Conservation (phyloP, 2,329 filamentous ascomycete genomes). For the Ustulina deusta region DNA sequence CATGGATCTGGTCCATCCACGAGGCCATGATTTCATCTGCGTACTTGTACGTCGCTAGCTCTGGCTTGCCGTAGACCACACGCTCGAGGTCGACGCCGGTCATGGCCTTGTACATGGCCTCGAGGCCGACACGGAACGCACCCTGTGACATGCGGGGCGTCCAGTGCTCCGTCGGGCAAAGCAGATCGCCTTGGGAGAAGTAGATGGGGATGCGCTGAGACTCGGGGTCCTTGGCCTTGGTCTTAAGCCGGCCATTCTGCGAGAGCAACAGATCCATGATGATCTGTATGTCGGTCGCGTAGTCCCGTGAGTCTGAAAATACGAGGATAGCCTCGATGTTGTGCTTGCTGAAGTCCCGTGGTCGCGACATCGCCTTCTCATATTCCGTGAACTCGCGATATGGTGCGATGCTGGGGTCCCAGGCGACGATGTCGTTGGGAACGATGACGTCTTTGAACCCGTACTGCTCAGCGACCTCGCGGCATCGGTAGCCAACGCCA, state of each 20-base stretch:
- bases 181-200: slow-evolving; percentile 63
- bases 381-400: slow-evolving; percentile 76
- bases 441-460: slow-evolving; percentile 80
- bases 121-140: slow-evolving; percentile 79
- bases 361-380: slow-evolving; percentile 74
- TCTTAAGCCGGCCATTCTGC: slow-evolving; percentile 74
- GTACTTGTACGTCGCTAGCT: slow-evolving; percentile 81
- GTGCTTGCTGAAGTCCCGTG: slow-evolving; percentile 77
- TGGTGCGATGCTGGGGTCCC: slow-evolving; percentile 75
- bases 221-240: slow-evolving; percentile 73
- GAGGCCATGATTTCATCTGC: slow-evolving; percentile 77
- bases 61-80: slow-evolving; percentile 81
- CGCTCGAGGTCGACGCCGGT: slow-evolving; percentile 79
- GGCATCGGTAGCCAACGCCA: slow-evolving; percentile 80
- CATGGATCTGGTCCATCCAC: slow-evolving; percentile 83
- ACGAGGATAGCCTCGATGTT: slow-evolving; percentile 81
- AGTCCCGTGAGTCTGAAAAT: slow-evolving; percentile 80
- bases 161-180: slow-evolving; percentile 74
- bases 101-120: slow-evolving; percentile 78
- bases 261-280: slow-evolving; percentile 78
- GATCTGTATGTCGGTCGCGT: slow-evolving; percentile 80
- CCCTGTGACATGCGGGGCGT: slow-evolving; percentile 78
- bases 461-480: slow-evolving; percentile 78
- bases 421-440: slow-evolving; percentile 79
- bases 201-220: slow-evolving; percentile 78